Base-by-base conservation (phyloP, 1,139 yeast genomes). In the Suzukiozyma palmioleophila region DNA sequence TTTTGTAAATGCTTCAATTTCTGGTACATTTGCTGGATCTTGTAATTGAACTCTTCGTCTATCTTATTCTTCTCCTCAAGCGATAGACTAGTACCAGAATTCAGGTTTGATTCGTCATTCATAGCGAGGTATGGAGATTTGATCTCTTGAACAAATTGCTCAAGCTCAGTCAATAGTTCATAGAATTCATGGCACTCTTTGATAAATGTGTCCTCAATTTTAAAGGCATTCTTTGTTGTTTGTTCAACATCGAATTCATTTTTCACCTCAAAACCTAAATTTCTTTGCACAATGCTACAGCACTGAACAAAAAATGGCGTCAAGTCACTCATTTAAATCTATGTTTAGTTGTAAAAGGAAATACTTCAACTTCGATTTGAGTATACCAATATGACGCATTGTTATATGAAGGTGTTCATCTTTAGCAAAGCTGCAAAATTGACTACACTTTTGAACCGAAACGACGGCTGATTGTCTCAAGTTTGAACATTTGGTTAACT, bases 291-390 rank as follows among this genome's bases (percentile, higher is more conserved):
- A 26, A 77, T 69, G 4, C 55, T 49, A 5, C 77, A 77, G 46
- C 79, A 73, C 45, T 71, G 74, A 28, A 57, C 54, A 52, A 80
- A 80, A 15, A 69, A 52, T 1, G 74, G 75, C 1, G 84, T 79
- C 26, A 75, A 53, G 47, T 79, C 79, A 1, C 77, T 56, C 84
- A 78, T 78, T 37, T 11, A 7, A 24, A 6, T 22, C 13, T 9
- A 15, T 18, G 7, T 4, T 5, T 18, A 18, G 22, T 18, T 18
- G 22, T 18, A 18, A 18, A 18, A 18, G 22, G 7, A 5, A 7
- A 4, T 7, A 7, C 22, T 18, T 18, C 22, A 18, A 18, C 7
- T 18, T 18, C 22, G 7, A 18, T 7, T 18, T 18, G 22, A 4
- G 22, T 18, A 18, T 4, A 5, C 22, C 7, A 18, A 18, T 5